Conservation (phyloP, 148 eudicot genomes). For the Cornus florida region DNA sequence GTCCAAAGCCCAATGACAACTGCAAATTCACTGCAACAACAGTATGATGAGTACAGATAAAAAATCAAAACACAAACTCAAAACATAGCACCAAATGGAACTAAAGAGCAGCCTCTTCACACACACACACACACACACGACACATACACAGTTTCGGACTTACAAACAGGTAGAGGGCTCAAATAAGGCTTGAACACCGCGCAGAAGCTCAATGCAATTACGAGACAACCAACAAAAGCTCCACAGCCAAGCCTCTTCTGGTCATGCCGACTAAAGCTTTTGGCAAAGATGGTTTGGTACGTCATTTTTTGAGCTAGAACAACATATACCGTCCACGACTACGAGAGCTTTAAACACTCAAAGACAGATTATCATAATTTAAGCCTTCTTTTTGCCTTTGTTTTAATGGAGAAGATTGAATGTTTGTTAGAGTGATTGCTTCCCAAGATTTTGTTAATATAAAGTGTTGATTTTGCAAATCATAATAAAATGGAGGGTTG, state of each 20-base stretch:
- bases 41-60: too few species aligned
- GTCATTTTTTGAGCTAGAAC: slow-evolving; percentile 8
- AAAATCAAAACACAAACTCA: too few species aligned
- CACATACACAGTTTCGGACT: neutral
- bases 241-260: too few species aligned
- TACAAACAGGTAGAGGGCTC: slow-evolving; percentile 22
- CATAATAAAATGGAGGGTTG: neutral
- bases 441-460: neutral
- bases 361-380: too few species aligned
- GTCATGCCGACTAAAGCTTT: slow-evolving; percentile 23
- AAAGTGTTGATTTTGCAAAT: neutral
- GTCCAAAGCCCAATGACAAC: neutral
- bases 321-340: too few species aligned
- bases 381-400: too few species aligned
- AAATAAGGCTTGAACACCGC: slow-evolving; percentile 28
- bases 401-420: neutral
- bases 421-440: neutral
- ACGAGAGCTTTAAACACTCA: neutral
- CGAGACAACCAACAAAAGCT: slow-evolving; percentile 12
- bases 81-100: too few species aligned
- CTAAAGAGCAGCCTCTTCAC: too few species aligned
- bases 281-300: slow-evolving; percentile 16
- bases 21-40: slow-evolving; percentile 13
- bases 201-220: slow-evolving; percentile 12
- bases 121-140: too few species aligned